phyloP scores from a whole-genome alignment of 148 eudicot species.

The Bassia scoparia region DNA sequence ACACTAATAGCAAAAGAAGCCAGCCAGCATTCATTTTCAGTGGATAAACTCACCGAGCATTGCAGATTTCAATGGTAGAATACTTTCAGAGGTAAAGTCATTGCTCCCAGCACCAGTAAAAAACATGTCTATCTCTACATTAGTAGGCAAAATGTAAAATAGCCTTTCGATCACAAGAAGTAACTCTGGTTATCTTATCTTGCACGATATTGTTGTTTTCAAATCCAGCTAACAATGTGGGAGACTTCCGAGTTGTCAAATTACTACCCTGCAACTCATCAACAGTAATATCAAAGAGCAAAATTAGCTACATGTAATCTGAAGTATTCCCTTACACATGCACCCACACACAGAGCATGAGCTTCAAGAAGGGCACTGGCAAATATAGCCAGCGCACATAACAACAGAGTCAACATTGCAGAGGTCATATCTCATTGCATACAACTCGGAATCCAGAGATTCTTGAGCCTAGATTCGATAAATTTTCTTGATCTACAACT shows the following conservation, averaged over 20 bases:
- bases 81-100: slow-evolving; percentile 34
- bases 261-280: slow-evolving; percentile 39
- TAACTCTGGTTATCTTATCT: slow-evolving; percentile 35
- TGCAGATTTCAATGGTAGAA: slow-evolving; percentile 38
- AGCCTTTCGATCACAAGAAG: slow-evolving; percentile 37
- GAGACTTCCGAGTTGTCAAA: slow-evolving; percentile 29
- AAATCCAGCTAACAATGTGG: slow-evolving; percentile 26
- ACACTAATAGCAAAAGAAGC: no score
- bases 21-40: background rate
- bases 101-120: slow-evolving; percentile 28
- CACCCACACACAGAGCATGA: background rate
- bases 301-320: background rate
- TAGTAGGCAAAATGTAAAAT: slow-evolving; percentile 36
- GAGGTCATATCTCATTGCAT: no score
- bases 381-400: no score
- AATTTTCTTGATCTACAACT: no score
- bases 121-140: slow-evolving; percentile 37
- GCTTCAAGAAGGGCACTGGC: background rate
- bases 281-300: background rate
- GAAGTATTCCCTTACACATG: background rate
- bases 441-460: no score
- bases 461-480: no score
- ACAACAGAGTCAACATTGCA: no score
- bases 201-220: slow-evolving; percentile 23
- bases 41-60: slow-evolving; percentile 43